Percentiles rank a stretch among this genome's conserved stretches.
Evolutionary conservation across 208 protist genomes (phyloP).

Genomic region (Acanthamoeba triangularis): DNA sequence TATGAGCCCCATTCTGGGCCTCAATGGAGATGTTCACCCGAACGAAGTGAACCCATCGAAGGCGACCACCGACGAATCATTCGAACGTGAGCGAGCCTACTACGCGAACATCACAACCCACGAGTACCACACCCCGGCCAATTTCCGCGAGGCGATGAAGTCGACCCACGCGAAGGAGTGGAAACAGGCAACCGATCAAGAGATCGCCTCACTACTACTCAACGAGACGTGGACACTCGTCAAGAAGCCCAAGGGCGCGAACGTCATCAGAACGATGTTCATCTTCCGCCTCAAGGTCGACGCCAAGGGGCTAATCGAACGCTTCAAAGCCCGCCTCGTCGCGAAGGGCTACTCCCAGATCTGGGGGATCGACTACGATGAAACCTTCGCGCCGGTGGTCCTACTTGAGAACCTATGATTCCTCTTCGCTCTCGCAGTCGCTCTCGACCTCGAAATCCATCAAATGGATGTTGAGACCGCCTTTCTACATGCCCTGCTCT

Average conservation of each 20-base stretch:
- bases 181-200: too few relatives aligned
- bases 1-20: too few relatives aligned
- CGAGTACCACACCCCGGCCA: not conserved
- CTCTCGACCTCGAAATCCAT: not conserved
- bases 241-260: not conserved
- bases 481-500: not conserved
- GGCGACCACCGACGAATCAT: too few relatives aligned
- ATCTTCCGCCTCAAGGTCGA: not conserved
- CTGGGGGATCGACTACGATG: not conserved
- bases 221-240: not conserved
- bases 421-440: not conserved
- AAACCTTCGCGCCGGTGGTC: not conserved
- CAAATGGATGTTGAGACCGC: not conserved
- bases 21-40: too few relatives aligned
- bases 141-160: too few relatives aligned
- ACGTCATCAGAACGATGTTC: not conserved
- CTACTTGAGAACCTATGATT: not conserved
- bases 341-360: not conserved
- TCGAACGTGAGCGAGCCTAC: too few relatives aligned
- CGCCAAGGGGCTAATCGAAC: not conserved
- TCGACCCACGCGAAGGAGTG: too few relatives aligned
- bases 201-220: too few relatives aligned
- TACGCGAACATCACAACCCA: too few relatives aligned
- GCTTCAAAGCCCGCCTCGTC: not conserved
- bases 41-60: too few relatives aligned